Percentiles rank a stretch among this genome's conserved stretches.
Evolutionary conservation across 192 early-diverging fungal species (phyloP).

Genomic region (Backusella tuberculispora): DNA sequence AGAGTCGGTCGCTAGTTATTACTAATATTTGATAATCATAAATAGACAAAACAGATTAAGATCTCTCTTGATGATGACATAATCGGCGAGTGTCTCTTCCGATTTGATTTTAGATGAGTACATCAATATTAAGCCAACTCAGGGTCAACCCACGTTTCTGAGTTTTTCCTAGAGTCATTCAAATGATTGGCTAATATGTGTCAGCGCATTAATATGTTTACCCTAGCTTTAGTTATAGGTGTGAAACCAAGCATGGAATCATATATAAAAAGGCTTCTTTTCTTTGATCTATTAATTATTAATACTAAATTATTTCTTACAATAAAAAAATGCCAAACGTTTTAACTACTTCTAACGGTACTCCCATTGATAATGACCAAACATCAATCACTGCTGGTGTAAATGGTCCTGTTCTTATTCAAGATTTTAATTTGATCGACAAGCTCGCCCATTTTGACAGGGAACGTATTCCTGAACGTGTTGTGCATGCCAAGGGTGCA

Average conservation of each 20-base stretch:
- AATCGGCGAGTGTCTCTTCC: background rate
- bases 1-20: background rate
- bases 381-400: conserved; percentile 71
- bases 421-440: conserved; percentile 81
- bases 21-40: background rate
- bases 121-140: background rate
- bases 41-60: background rate
- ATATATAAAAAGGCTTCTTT: background rate
- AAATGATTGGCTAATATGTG: background rate
- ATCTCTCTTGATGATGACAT: background rate
- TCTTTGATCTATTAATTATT: background rate
- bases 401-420: conserved; percentile 66
- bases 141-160: background rate
- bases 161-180: background rate
- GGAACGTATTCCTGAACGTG: conserved; percentile 85
- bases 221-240: background rate
- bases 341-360: conserved; percentile 54
- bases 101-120: background rate
- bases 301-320: background rate
- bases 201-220: background rate
- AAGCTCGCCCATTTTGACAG: conserved; percentile 85
- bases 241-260: background rate
- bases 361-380: conserved; percentile 78
- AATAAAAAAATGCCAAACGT: conserved; percentile 16
- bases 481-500: conserved; percentile 86